Base-by-base conservation (phyloP, 768 basidiomycete species). In the Russula foetens region DNA sequence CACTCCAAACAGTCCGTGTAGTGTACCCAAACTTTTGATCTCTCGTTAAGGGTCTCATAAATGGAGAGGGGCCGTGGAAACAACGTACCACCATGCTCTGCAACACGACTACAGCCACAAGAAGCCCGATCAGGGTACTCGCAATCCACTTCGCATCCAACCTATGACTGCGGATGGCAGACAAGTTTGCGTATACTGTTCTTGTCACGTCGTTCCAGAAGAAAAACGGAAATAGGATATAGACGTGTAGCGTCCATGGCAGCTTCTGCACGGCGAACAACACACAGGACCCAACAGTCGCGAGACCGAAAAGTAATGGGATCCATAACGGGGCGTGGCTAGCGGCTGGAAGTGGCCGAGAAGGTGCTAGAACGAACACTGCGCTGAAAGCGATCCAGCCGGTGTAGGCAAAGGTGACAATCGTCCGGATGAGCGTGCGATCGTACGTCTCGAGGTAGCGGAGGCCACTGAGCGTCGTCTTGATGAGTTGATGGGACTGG, bases 401-500 rank as follows among this genome's bases (percentile, higher is more conserved):
- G 3, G 79, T 69, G 70, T 94, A 93, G 1, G 88, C 90, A 7
- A 78, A 68, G 1, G 79, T 79, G 53, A 92, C 90, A 63, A 93
- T 83, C 3, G 68, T 73, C 17, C 84, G 81, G 29, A 94, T 85
- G 47, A 92, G 72, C 31, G 81, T 74, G 19, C 88, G 83, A 68
- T 94, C 90, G 70, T 58, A 82, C 69, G 88, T 92, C 71, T 92
- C 87, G 5, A 92, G 79, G 68, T 92, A 92, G 31, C 84, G 82
- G 33, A 91, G 72, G 0, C 90, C 90, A 39, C 75, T 72, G 5
- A 91, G 74, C 7, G 79, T 76, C 12, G 74, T 66, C 38, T 76
- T 61, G 47, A 89, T 84, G 12, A 91, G 75, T 21, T 78, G 71
- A 3, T 73, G 69, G 1, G 86, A 83, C 24, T 71, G 69, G 12